These are phyloP conservation scores for Cladosporium sp. DNA, from an alignment of 2,329 filamentous ascomycete species.

Conservation along the genomic window DNA sequence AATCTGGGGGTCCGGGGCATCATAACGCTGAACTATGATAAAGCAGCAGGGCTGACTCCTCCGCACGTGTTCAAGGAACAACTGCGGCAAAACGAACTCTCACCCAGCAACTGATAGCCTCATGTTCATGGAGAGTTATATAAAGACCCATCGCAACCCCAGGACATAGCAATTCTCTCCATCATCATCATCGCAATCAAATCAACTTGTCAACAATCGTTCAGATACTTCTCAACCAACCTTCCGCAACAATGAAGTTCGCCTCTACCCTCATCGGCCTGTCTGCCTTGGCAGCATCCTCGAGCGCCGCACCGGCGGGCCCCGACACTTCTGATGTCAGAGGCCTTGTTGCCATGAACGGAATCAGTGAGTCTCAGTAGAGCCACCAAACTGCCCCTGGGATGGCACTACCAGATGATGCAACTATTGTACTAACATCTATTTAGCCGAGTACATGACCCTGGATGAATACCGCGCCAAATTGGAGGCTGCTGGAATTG, in stretches of 20 bases:
- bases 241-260: conserved; percentile 5
- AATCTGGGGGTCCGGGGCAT: not conserved
- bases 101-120: not conserved
- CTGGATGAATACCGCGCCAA: not conserved
- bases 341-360: not conserved
- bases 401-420: not conserved
- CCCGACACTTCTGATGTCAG: not conserved
- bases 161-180: not conserved
- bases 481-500: not conserved
- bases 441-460: not conserved
- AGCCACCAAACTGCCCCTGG: not conserved
- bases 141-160: not conserved
- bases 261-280: not conserved
- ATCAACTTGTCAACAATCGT: not conserved
- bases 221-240: not conserved
- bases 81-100: not conserved
- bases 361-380: not conserved
- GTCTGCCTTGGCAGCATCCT: not conserved
- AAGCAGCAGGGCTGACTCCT: not conserved
- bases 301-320: not conserved
- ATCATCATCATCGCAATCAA: not conserved
- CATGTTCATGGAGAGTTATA: not conserved
- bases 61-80: not conserved
- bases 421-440: not conserved
- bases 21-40: not conserved